Base-by-base conservation (phyloP, 345 rosid genomes). In the Theobroma cacao region DNA sequence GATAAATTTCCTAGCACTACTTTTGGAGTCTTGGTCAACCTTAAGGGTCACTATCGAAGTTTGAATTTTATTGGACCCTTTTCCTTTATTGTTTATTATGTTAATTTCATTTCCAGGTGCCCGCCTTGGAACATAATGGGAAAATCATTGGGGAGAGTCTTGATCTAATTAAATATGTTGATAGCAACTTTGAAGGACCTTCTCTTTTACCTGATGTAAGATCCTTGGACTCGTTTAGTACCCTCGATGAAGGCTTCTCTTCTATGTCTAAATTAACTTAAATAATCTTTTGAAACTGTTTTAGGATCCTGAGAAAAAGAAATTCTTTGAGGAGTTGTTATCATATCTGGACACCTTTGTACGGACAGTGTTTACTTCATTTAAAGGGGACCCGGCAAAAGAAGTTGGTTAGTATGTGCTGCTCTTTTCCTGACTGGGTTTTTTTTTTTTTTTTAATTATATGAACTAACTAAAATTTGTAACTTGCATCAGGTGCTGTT, bases 121-220 rank as follows among this genome's bases (percentile, higher is more conserved):
- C 98, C 38, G 83, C 99, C 5, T 81, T 95, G 85, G 99, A 95
- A 79, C 99, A 95, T 86, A 86, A 95, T 79, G 93, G 97, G 5
- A 92, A 94, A 85, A 45, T 94, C 61, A 92, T 80, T 20, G 98
- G 98, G 38, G 98, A 95, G 87, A 92, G 98, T 88, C 86, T 95
- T 22, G 96, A 95, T 78, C 81, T 95, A 86, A 82, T 92, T 56
- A 89, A 88, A 73, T 95, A 94, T 74, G 52, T 94, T 7, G 96
- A 95, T n/a, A 80, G 77, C 87, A 93, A 88, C 85, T 95, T 95
- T 47, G 94, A 93, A 67, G 99, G 98, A 52, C 91, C 94, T 80
- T 88, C 94, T 2, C 90, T 95, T 38, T 77, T 77, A 76, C 96
- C 96, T 0, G 74, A 84, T 74, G 98, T 93, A 86, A 85, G 81